A percentile compares a stretch with the other conserved stretches of the same genome.
Conservation (phyloP, 2,329 filamentous ascomycete species). For the Diaporthe citrichinensis region DNA sequence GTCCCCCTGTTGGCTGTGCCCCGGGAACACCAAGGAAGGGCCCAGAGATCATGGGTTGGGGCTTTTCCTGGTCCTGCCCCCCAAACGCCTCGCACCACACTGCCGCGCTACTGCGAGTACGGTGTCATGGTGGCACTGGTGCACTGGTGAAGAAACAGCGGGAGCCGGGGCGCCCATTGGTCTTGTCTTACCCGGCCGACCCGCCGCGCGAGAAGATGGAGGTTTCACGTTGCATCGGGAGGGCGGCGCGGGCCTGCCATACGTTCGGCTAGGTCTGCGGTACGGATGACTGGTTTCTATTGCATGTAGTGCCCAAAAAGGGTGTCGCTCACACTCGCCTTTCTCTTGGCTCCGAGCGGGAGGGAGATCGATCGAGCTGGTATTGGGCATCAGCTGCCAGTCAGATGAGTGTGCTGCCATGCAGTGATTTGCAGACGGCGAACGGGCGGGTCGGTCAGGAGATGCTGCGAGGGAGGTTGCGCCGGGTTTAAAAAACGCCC, state of each 20-base stretch:
- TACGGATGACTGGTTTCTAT: constrained; percentile 33
- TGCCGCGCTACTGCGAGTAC: constrained; percentile 7
- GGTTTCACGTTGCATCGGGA: constrained; percentile 39
- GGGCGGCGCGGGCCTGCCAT: constrained; percentile 38
- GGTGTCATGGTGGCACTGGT: background rate
- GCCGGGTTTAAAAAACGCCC: background rate
- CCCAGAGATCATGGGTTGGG: constrained; percentile 21
- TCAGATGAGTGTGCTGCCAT: constrained; percentile 32
- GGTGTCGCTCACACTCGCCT: background rate
- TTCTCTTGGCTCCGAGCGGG: background rate
- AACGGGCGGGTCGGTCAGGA: background rate
- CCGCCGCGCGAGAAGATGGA: constrained; percentile 14
- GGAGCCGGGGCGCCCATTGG: background rate
- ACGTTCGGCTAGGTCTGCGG: constrained; percentile 30
- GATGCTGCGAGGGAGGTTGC: background rate
- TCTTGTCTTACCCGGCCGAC: constrained; percentile 21
- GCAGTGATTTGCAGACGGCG: constrained; percentile 21
- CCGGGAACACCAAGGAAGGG: background rate
- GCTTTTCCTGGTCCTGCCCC: background rate
- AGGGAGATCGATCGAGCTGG: constrained; percentile 3
- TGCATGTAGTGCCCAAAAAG: background rate
- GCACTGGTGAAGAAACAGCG: background rate
- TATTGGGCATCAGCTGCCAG: constrained; percentile 24
- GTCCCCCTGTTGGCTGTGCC: too few relatives aligned
- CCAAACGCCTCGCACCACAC: background rate